phyloP scores from a whole-genome alignment of 2,329 filamentous ascomycete species.

The Hawksworthiomyces lignivorus region DNA sequence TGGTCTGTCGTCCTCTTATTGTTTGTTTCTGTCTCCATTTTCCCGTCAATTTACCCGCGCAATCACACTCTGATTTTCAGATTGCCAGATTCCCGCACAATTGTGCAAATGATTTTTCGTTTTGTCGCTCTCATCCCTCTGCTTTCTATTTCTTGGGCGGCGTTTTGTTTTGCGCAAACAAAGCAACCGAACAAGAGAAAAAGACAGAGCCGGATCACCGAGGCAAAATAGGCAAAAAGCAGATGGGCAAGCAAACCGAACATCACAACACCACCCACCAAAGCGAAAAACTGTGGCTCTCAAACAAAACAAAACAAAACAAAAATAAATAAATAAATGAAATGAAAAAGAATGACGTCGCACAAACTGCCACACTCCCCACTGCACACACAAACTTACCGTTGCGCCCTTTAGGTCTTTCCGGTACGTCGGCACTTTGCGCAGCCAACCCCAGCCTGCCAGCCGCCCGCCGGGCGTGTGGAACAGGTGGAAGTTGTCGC shows the following conservation, averaged over 20 bases:
- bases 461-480: constrained; percentile 88
- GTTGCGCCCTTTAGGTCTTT: constrained; percentile 69
- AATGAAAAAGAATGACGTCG: background rate
- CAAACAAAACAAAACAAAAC: background rate
- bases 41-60: too few species aligned
- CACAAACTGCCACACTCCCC: too few species aligned
- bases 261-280: background rate
- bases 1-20: background rate
- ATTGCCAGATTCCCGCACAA: too few species aligned
- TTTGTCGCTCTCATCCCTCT: background rate
- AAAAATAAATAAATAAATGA: background rate
- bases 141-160: too few species aligned
- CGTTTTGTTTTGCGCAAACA: background rate
- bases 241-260: background rate
- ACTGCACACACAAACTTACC: constrained; percentile 47
- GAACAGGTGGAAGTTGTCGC: constrained; percentile 89
- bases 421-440: constrained; percentile 61
- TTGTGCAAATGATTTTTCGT: too few species aligned
- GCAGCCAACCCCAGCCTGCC: constrained; percentile 88
- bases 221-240: background rate
- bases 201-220: background rate
- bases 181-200: background rate
- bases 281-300: too few species aligned
- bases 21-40: background rate
- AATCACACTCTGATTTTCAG: too few species aligned